Evolutionary conservation across 1,139 yeast species (phyloP), one percentile per base, ranked within the genome.

Genomic region (Debaryomyces psychrophilus): DNA sequence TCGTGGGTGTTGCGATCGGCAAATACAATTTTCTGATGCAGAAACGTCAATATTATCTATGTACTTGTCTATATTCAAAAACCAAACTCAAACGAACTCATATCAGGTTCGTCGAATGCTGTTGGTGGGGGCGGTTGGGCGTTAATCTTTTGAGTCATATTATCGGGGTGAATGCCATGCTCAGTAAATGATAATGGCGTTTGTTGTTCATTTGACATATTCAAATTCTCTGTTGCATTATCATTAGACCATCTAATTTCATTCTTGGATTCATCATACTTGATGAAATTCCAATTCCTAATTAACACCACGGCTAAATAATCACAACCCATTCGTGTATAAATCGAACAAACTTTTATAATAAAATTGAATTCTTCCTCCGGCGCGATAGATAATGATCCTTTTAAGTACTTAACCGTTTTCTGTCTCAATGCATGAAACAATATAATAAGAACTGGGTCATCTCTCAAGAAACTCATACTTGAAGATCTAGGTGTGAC

Each of bases 241-340:
- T 31, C 23, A 11, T 41, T 43, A 17, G 37, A 38, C 51, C 55
- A 52, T 31, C 41, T 49, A 22, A 44, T 37, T 17, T 44, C 51
- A 23, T 41, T 51, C 29, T 43, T 45, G 18, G 41, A 46, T 35
- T 56, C 56, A 34, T 49, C 50, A 33, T 46, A 63, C 23, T 61
- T 64, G 27, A 73, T 64, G 58, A 90, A 92, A 27, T 68, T 68
- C 97, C 97, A 92, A 49, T 79, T 81, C 43, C 71, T 71, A 3
- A 87, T 69, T 43, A 90, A 62, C 40, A 83, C 76, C 15, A 88
- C 60, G 0, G 92, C 84, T 40, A 92, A 64, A 52, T 83, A 79
- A 56, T 92, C 96, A 68, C 98, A 92, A 0, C 98, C 98, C 96
- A 92, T 90, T 49, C 96, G 73, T 11, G 82, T 73, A 58, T 90